Evolutionary conservation across 2,329 filamentous ascomycete species (phyloP), one percentile per base, ranked within the genome.

Genomic region (Cylindrodendrum hubeiense): DNA sequence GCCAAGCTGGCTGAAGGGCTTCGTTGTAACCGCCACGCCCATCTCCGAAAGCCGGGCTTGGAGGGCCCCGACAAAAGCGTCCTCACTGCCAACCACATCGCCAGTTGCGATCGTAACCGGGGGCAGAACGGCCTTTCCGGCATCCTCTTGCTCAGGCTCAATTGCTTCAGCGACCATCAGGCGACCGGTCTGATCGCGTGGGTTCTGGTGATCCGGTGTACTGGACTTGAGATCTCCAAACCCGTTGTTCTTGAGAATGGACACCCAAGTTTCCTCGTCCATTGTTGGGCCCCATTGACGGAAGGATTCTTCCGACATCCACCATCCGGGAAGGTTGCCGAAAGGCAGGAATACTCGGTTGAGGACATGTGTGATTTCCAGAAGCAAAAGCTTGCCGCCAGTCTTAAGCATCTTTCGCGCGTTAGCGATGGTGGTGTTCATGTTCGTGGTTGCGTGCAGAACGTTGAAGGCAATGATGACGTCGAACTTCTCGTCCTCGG

Each of bases 271-370:
- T 6, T 52, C 13, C 21, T 58, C 24, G 10, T 52, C 46, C 46
- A 63, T 58, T 0, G 50, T 57, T 2, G 60, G 60, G 9, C 60
- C 60, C 46, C 60, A 46, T 26, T 34, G 46, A 3, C 46, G 44
- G 37, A 37, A 58, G 24, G 34, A 30, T 26, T 58, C 53, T 15
- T 63, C 60, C 3, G 60, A 51, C 43, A 56, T 49, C 60, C 60
- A 63, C 60, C 60, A 63, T n/a, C 60, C 60, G 4, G 60, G 60
- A 8, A 63, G 52, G 19, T 24, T 24, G 4, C 46, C 60, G 41
- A 63, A 63, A 4, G 34, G 34, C 2, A 63, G 51, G 39, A 60
- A 60, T 4, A 43, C 60, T 1, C 24, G 55, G 33, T 59, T 50
- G 3, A 59, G 46, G 13, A 59, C 24, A n/a, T 59, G 22, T 0